These are phyloP conservation scores for Avena insularis DNA, from an alignment of 176 grass and related monocot genomes.

Conservation along the genomic window DNA sequence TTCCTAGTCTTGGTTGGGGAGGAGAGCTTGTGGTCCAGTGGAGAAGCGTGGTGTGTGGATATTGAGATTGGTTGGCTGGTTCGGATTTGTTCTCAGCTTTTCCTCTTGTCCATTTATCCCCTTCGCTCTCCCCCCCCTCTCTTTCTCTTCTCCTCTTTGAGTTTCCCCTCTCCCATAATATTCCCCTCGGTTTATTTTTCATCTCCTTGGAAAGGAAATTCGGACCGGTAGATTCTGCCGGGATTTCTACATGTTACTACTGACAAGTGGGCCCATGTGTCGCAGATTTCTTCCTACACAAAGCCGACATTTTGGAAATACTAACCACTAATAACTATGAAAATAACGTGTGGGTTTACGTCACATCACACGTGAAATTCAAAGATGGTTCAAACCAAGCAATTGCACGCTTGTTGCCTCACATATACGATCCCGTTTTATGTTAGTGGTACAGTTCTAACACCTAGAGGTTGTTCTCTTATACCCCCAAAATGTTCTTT, in stretches of 20 bases:
- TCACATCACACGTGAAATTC: too few relatives aligned
- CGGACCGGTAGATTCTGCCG: constrained; percentile 44
- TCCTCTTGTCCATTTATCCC: constrained; percentile 55
- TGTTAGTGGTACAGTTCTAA: not conserved
- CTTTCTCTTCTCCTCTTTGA: not conserved
- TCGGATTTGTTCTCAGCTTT: constrained; percentile 56
- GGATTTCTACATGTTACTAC: constrained; percentile 30
- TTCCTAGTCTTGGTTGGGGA: constrained; percentile 28
- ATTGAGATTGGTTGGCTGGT: constrained; percentile 59
- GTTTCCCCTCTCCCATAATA: constrained; percentile 49
- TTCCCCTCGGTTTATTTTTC: constrained; percentile 38
- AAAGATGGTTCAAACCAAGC: not conserved
- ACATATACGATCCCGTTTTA: too few relatives aligned
- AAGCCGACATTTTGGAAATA: not conserved
- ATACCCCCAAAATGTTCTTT: too few relatives aligned
- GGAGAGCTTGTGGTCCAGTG: constrained; percentile 47
- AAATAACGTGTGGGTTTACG: not conserved
- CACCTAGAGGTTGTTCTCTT: too few relatives aligned
- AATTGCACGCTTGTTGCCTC: not conserved
- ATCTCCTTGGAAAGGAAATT: constrained; percentile 1
- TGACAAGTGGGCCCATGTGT: not conserved
- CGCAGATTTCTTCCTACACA: not conserved
- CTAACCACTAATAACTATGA: not conserved
- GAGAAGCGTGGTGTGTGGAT: constrained; percentile 46
- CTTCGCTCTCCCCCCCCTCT: not conserved